Percentiles rank a stretch among this genome's conserved stretches.
These are phyloP conservation scores for Metschnikowia santaceciliae DNA, from an alignment of 805 yeast species.

Conservation along the genomic window DNA sequence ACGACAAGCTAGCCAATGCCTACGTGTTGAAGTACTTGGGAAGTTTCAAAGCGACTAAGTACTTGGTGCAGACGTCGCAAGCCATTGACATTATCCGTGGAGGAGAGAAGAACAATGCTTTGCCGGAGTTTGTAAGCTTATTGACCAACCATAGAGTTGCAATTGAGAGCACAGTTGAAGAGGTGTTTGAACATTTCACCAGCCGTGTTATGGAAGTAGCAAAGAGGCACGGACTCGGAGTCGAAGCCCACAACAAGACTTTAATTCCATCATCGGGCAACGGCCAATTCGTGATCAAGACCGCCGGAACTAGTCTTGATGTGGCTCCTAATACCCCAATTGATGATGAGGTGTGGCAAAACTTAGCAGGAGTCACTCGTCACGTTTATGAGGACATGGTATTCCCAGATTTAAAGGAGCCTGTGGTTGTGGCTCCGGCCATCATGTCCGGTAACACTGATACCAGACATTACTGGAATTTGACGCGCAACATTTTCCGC, in stretches of 20 bases:
- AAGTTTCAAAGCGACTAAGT: constrained; percentile 24
- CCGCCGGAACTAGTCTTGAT: constrained; percentile 28
- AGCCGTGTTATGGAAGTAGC: constrained; percentile 41
- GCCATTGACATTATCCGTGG: constrained; percentile 66
- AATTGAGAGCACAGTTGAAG: constrained; percentile 48
- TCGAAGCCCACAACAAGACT: constrained; percentile 33
- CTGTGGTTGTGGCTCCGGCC: constrained; percentile 42
- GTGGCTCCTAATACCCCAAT: constrained; percentile 55
- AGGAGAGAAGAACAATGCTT: constrained; percentile 72
- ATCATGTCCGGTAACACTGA: constrained; percentile 61
- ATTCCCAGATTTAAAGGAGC: constrained; percentile 25
- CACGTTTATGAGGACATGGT: constrained; percentile 20
- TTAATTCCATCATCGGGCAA: constrained; percentile 22
- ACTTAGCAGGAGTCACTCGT: constrained; percentile 17
- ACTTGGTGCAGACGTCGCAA: constrained; percentile 57
- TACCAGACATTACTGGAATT: constrained; percentile 54
- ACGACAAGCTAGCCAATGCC: constrained; percentile 31
- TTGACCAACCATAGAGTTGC: constrained; percentile 63
- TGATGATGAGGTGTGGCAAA: constrained; percentile 15
- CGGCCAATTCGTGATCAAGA: constrained; percentile 41
- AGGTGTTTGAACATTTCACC: constrained; percentile 36
- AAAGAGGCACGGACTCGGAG: constrained; percentile 44
- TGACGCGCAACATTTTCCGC: constrained; percentile 53
- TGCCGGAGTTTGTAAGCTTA: constrained; percentile 60
- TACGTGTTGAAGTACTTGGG: constrained; percentile 28